Percentiles rank a stretch among this genome's conserved stretches.
These are phyloP conservation scores for Actinomortierella ambigua DNA, from an alignment of 371 early-diverging fungal genomes.

Conservation along the genomic window DNA sequence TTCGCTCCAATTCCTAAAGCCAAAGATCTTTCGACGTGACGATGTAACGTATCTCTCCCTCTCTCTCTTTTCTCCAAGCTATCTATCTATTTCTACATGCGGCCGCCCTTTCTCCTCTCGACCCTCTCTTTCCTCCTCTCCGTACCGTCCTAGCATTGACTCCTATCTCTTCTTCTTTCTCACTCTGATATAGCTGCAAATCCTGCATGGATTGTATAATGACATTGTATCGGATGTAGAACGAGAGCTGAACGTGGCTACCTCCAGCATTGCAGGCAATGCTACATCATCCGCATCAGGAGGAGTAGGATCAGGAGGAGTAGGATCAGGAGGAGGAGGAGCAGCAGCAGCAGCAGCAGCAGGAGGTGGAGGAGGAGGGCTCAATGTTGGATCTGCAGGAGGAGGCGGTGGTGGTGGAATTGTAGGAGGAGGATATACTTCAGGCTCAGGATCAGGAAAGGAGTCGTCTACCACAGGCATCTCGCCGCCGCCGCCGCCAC, in stretches of 20 bases:
- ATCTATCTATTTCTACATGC: too few species aligned
- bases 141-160: slow-evolving; percentile 1
- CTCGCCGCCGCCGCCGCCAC: too few species aligned
- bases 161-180: too few species aligned
- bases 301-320: too few species aligned
- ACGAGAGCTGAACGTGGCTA: slow-evolving; percentile 19
- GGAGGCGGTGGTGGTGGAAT: too few species aligned
- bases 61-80: too few species aligned
- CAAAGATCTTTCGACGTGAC: slow-evolving; percentile 43
- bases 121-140: background rate
- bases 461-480: too few species aligned
- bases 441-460: too few species aligned
- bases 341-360: slow-evolving; percentile 2
- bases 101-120: background rate
- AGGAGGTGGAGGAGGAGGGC: too few species aligned
- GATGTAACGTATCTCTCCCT: slow-evolving; percentile 18
- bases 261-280: background rate
- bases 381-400: too few species aligned
- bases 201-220: slow-evolving; percentile 26
- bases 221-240: slow-evolving; percentile 27
- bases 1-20: slow-evolving; percentile 43
- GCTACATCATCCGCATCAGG: background rate
- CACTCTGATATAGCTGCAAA: too few species aligned
- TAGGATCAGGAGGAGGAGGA: slow-evolving; percentile 4
- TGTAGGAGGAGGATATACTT: too few species aligned